phyloP scores from a whole-genome alignment of 176 grass and related monocot genomes.

The Alopecurus myosuroides region DNA sequence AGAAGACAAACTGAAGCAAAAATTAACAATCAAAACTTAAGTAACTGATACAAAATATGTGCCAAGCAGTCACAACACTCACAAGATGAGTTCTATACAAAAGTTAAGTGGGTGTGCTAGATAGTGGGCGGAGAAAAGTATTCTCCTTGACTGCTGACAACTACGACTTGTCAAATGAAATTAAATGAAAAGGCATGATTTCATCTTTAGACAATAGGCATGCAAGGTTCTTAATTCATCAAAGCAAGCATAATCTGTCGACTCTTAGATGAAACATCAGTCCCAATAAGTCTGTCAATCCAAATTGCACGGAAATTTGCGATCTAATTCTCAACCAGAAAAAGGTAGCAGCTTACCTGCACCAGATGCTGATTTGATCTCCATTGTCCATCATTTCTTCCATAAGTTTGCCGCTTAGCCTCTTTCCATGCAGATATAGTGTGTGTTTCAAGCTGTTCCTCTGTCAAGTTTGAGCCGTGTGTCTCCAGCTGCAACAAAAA shows the following conservation, averaged over 20 bases:
- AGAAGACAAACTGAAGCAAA: neutral
- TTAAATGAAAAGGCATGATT: neutral
- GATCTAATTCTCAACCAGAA: neutral
- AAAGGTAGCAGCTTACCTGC: slow-evolving; percentile 52
- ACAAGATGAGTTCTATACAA: neutral
- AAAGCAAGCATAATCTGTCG: neutral
- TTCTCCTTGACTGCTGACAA: neutral
- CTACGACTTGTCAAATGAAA: neutral
- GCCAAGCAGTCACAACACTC: neutral
- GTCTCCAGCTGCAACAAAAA: slow-evolving; percentile 84
- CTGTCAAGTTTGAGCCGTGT: slow-evolving; percentile 85
- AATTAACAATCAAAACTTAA: neutral
- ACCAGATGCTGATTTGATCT: slow-evolving; percentile 62
- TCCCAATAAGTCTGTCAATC: neutral
- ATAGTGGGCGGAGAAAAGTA: neutral
- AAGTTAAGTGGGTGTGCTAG: neutral
- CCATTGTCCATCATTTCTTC: slow-evolving; percentile 51
- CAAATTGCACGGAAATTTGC: neutral
- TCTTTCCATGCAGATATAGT: slow-evolving; percentile 99
- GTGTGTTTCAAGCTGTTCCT: slow-evolving; percentile 95
- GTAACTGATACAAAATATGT: neutral
- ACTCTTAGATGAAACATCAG: neutral
- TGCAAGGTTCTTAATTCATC: neutral
- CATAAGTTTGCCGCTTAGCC: slow-evolving; percentile 71
- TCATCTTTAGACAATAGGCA: slow-evolving; percentile 3